A percentile compares a stretch with the other conserved stretches of the same genome.
Conservation (phyloP, 2,329 filamentous ascomycete species). For the Seiridium unicorne region DNA sequence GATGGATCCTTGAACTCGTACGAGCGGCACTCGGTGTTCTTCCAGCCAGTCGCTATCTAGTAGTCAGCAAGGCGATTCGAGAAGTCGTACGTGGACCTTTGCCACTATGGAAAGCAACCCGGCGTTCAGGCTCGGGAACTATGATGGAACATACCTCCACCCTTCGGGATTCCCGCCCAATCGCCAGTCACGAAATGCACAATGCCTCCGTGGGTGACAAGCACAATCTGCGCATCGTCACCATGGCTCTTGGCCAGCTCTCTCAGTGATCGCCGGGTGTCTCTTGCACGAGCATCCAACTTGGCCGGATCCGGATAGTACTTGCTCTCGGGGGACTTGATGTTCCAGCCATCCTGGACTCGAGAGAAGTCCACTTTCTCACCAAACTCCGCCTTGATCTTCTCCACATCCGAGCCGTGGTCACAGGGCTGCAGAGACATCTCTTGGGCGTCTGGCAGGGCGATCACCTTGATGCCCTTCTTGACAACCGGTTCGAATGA, state of each 20-base stretch:
- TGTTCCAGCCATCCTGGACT: conserved; percentile 69
- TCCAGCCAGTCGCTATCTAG: conserved; percentile 65
- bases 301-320: conserved; percentile 49
- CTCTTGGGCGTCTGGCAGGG: conserved; percentile 77
- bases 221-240: conserved; percentile 63
- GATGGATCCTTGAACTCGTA: conserved; percentile 60
- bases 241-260: conserved; percentile 36
- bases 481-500: conserved; percentile 61
- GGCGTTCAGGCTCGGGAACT: not conserved
- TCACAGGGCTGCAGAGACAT: conserved; percentile 74
- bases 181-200: conserved; percentile 84
- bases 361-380: conserved; percentile 60
- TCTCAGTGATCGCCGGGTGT: conserved; percentile 58
- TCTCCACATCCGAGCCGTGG: conserved; percentile 58
- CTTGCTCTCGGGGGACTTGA: conserved; percentile 51
- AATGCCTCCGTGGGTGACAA: conserved; percentile 82
- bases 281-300: conserved; percentile 60
- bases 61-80: no score
- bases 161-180: conserved; percentile 59
- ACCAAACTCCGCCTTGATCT: conserved; percentile 60
- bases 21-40: conserved; percentile 70
- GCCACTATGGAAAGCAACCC: no score
- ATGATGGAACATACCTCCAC: conserved; percentile 28
- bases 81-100: no score
- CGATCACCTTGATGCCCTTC: conserved; percentile 51